Conservation (phyloP, 495 filamentous ascomycete genomes). For the Xylaria cubensis region DNA sequence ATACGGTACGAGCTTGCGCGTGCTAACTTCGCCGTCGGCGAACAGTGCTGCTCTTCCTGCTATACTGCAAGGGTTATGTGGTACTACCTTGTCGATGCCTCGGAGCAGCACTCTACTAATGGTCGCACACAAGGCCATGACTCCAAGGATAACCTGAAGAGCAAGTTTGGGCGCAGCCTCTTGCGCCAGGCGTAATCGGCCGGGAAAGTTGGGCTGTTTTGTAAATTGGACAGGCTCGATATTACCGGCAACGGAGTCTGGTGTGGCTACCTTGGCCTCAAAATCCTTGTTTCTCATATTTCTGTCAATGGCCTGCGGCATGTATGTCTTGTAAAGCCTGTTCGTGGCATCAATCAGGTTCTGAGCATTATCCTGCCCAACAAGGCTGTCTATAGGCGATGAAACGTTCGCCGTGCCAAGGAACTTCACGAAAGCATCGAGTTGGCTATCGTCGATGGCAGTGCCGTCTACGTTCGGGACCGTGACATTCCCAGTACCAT, state of each 20-base stretch:
- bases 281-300: conserved; percentile 15
- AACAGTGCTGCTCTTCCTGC: conserved; percentile 14
- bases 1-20: conserved; percentile 17
- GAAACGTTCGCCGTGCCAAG: conserved; percentile 13
- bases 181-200: conserved; percentile 8
- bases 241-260: neutral
- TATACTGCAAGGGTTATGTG: conserved; percentile 21
- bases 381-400: conserved; percentile 4
- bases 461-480: neutral
- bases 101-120: conserved; percentile 4
- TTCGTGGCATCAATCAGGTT: conserved; percentile 17
- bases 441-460: neutral
- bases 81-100: conserved; percentile 15
- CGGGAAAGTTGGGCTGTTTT: neutral
- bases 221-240: neutral
- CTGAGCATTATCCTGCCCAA: neutral
- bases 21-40: conserved; percentile 23
- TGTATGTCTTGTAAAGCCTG: conserved; percentile 22
- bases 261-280: conserved; percentile 6
- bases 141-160: neutral
- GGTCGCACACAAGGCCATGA: conserved; percentile 8
- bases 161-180: conserved; percentile 12
- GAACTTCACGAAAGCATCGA: conserved; percentile 9
- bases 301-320: conserved; percentile 19
- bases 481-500: conserved; percentile 11